A percentile compares a stretch with the other conserved stretches of the same genome.
These are phyloP conservation scores for Isoetes taiwanensis DNA, from an alignment of 75 land plant genomes.

Conservation along the genomic window DNA sequence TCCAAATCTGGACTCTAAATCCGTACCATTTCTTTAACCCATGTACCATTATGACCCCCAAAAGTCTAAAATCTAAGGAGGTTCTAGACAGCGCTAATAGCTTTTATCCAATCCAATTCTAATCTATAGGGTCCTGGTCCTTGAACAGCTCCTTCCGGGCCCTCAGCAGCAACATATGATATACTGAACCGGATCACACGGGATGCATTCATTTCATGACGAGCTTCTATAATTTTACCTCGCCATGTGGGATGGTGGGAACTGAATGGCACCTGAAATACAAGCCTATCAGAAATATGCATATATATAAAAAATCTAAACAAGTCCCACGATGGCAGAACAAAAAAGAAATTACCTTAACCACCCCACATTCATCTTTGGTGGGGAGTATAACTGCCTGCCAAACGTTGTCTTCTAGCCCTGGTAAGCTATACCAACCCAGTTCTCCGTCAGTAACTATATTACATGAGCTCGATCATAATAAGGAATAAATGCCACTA, in stretches of 20 bases:
- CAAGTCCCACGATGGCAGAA: neutral
- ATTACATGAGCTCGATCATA: neutral
- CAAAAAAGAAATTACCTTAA: conserved; percentile 39
- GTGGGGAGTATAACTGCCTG: conserved; percentile 72
- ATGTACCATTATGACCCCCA: too few relatives aligned
- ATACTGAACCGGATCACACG: conserved; percentile 64
- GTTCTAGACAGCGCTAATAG: too few relatives aligned
- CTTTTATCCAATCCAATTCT: conserved; percentile 88
- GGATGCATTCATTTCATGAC: conserved; percentile 63
- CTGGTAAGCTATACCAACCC: conserved; percentile 67
- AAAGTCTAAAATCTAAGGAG: too few relatives aligned
- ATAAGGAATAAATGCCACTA: neutral
- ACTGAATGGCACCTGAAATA: conserved; percentile 51
- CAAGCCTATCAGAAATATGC: neutral
- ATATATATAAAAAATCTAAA: neutral
- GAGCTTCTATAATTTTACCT: conserved; percentile 54
- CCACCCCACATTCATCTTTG: conserved; percentile 55
- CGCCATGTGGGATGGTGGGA: conserved; percentile 72
- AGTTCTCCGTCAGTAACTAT: conserved; percentile 79
- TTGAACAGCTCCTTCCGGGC: conserved; percentile 42
- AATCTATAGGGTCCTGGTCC: conserved; percentile 75
- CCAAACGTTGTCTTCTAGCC: conserved; percentile 74
- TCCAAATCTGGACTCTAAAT: too few relatives aligned
- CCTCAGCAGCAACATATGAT: conserved; percentile 61
- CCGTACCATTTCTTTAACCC: too few relatives aligned